These are phyloP conservation scores for Ananas comosus DNA, from an alignment of 176 grass and related monocot species.

Conservation along the genomic window DNA sequence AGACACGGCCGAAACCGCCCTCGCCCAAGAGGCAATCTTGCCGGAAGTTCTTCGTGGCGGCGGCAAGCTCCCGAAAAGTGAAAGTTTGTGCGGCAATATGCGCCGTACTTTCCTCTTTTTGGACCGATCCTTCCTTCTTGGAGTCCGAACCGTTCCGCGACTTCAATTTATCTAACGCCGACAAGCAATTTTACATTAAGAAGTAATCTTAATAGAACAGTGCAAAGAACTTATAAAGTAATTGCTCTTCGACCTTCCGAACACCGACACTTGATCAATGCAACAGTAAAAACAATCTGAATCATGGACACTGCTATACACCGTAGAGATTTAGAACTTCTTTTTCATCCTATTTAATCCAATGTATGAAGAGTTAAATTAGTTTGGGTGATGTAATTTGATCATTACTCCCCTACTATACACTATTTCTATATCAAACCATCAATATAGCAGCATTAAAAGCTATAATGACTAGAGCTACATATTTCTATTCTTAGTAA, in stretches of 20 bases:
- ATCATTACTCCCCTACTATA: neutral
- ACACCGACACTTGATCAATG: neutral
- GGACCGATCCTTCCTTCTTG: constrained; percentile 49
- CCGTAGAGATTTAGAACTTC: too few species aligned
- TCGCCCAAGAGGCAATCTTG: constrained; percentile 69
- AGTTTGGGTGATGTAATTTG: neutral
- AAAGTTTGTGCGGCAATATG: constrained; percentile 89
- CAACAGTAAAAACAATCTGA: neutral
- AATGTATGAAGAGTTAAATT: neutral
- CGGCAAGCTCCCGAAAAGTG: constrained; percentile 82
- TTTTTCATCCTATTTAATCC: neutral
- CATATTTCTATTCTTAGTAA: neutral
- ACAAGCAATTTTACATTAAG: constrained; percentile 12
- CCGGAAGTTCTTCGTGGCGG: constrained; percentile 74
- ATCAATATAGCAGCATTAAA: neutral
- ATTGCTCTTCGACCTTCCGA: neutral
- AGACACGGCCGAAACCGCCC: constrained; percentile 75
- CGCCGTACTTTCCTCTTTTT: constrained; percentile 53
- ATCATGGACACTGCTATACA: neutral
- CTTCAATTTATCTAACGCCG: constrained; percentile 51
- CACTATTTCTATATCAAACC: neutral
- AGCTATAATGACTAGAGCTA: neutral
- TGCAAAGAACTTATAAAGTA: neutral
- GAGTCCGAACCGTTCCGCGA: constrained; percentile 34
- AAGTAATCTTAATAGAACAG: neutral